These are phyloP conservation scores for Trametes meyenii DNA, from an alignment of 768 basidiomycete species.

Conservation along the genomic window DNA sequence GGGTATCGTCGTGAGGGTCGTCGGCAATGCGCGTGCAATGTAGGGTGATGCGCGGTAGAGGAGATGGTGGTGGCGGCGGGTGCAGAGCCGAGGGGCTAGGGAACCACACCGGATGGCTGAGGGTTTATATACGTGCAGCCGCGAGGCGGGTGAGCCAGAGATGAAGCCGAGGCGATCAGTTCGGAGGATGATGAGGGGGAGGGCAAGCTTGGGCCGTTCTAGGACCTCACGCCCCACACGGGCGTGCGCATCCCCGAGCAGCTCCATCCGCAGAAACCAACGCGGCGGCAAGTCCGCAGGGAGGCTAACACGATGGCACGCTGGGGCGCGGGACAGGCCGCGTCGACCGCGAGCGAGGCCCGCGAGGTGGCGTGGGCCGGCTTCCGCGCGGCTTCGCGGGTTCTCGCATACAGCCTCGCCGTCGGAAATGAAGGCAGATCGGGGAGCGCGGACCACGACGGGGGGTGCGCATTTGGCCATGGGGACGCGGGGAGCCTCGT, in stretches of 20 bases:
- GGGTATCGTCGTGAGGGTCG: background rate
- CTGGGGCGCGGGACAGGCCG: background rate
- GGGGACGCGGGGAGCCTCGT: constrained; percentile 7
- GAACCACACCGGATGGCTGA: background rate
- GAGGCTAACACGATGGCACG: background rate
- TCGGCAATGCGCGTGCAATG: background rate
- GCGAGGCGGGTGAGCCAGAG: background rate
- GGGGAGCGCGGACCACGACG: background rate
- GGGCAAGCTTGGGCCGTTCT: constrained; percentile 1
- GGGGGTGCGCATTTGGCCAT: background rate
- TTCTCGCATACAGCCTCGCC: constrained; percentile 6
- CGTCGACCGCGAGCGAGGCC: background rate
- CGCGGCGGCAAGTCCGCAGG: background rate
- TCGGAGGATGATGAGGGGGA: background rate
- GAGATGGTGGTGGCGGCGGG: too few relatives aligned
- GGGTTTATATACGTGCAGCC: constrained; percentile 6
- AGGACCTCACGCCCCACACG: constrained; percentile 1
- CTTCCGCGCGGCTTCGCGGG: background rate
- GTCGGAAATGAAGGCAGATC: constrained; percentile 14
- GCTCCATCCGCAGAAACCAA: background rate
- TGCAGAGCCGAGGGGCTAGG: background rate
- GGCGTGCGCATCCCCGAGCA: background rate
- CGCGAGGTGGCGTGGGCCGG: background rate
- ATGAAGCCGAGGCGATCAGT: background rate
- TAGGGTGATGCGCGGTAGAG: background rate